Base-by-base conservation (phyloP, 176 grass and related monocot species). In the Cocos nucifera region DNA sequence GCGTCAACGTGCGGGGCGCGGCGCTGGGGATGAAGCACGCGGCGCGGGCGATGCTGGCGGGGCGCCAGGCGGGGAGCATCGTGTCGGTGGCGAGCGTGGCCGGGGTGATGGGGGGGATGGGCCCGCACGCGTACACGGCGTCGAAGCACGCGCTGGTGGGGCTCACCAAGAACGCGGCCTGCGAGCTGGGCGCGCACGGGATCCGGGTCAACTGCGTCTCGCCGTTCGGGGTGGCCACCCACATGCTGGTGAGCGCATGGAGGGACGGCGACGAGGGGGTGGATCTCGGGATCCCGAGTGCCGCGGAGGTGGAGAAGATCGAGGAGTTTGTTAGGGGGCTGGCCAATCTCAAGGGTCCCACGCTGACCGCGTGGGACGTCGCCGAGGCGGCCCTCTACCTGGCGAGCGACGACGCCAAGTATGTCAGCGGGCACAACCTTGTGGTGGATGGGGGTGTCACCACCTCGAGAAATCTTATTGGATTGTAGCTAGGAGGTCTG, bases 11-110 rank as follows among this genome's bases (percentile, higher is more conserved):
- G 53, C 79, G 89, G 22, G 93, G 93, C 65, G 67, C 93, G 5
- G 93, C 93, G 26, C 81, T 98, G 15, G 88, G 88, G 21, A 92
- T 98, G 87, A 98, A 98, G 82, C 93, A 98, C 77, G 93, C 93
- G 2, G 93, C 87, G 20, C 78, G 57, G 12, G 93, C 83, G 79
- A 98, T 98, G 93, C 21, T 73, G 18, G 32, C 63, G 35, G 35
- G 2, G 0, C 79, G 84, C 55, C 49, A 74, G 4, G 15, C 71
- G 10, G 93, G 93, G 4, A 78, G 84, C 84, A 85, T 98, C 57
- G 71, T 98, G 32, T 98, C 93, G 29, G 75, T 98, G 19, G 84
- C 93, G 12, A 98, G 93, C 75, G 93, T 98, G 3, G 93, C 93
- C 5, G 88, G 93, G 2, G 84, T 98, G 30, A 58, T 89, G n/a